Evolutionary conservation across 2,329 filamentous ascomycete genomes (phyloP).

Genomic region (Lasiodiplodia citricola): DNA sequence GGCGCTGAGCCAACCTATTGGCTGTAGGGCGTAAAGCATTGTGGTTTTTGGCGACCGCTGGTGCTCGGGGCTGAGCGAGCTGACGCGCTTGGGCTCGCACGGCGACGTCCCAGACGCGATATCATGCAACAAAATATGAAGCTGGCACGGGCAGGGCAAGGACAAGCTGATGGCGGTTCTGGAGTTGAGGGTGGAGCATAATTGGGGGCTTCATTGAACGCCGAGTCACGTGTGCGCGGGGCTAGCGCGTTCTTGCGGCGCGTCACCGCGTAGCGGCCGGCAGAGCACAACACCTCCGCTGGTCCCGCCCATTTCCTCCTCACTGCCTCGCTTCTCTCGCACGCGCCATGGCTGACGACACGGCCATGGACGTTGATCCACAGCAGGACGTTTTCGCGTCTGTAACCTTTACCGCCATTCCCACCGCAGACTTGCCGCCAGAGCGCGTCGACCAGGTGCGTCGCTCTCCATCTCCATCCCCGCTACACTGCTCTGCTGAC

Average conservation of each 20-base stretch:
- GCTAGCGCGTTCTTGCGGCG: conserved; percentile 15
- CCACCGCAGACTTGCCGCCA: conserved; percentile 42
- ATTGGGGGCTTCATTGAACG: neutral
- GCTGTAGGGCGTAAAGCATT: neutral
- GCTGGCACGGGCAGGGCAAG: neutral
- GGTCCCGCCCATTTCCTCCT: neutral
- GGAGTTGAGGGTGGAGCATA: neutral
- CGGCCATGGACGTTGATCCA: conserved; percentile 31
- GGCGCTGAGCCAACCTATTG: neutral
- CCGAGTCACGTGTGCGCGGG: neutral
- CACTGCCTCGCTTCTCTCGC: neutral
- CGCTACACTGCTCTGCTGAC: conserved; percentile 31
- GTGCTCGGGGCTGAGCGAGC: too few species aligned
- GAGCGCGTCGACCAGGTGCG: conserved; percentile 37
- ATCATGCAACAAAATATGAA: too few species aligned
- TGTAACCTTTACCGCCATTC: conserved; percentile 51
- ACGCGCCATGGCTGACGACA: conserved; percentile 16
- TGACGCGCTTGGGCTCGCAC: too few species aligned
- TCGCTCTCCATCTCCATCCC: neutral
- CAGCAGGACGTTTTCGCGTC: conserved; percentile 42
- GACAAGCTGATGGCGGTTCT: neutral
- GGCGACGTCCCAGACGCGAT: too few species aligned
- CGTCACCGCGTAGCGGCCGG: neutral
- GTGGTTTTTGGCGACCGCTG: too few species aligned
- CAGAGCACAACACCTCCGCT: conserved; percentile 6